phyloP scores from a whole-genome alignment of 129 eudicot species.

The Helianthus annuus region HanXRQr2.0-SUNRISE NC_035446.2:104168831-104169330 shows the following conservation, averaged over 20 bases:
- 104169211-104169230: slow-evolving; percentile 73
- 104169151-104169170: slow-evolving; percentile 54
- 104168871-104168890: slow-evolving; percentile 74
- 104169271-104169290: not conserved
- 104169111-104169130: slow-evolving; percentile 51
- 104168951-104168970: slow-evolving; percentile 75
- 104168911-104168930: slow-evolving; percentile 61
- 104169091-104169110: slow-evolving; percentile 55
- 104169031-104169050: slow-evolving; percentile 75
- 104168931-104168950: slow-evolving; percentile 69
- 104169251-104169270: slow-evolving; percentile 78
- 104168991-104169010: slow-evolving; percentile 71
- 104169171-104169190: slow-evolving; percentile 74
- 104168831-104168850: slow-evolving; percentile 72
- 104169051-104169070: slow-evolving; percentile 77
- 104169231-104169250: slow-evolving; percentile 78
- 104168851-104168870: slow-evolving; percentile 81
- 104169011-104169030: slow-evolving; percentile 60
- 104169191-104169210: slow-evolving; percentile 67
- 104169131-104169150: slow-evolving; percentile 40
- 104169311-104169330: not conserved
- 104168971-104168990: slow-evolving; percentile 63
- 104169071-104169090: slow-evolving; percentile 62
- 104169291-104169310: not conserved
- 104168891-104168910: slow-evolving; percentile 72